Percentiles rank a stretch among this genome's conserved stretches.
phyloP scores from a whole-genome alignment of 768 basidiomycete genomes.

The Tulasnella sp. region DNA sequence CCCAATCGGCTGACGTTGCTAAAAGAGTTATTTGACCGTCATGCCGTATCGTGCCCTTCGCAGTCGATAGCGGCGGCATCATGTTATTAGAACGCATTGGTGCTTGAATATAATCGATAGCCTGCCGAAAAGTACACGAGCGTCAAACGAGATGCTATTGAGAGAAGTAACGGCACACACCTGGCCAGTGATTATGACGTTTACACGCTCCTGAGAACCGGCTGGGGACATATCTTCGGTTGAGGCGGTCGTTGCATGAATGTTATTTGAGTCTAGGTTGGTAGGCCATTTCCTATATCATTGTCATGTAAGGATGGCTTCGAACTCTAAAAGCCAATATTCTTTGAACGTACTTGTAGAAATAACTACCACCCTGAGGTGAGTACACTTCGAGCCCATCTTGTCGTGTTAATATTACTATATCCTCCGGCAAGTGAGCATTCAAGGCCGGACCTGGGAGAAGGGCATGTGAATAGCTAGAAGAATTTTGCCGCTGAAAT shows the following conservation, averaged over 20 bases:
- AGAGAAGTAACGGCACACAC: neutral
- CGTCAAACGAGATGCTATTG: too few relatives aligned
- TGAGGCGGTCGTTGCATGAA: neutral
- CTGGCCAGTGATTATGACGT: neutral
- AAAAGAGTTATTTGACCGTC: slow-evolving; percentile 7
- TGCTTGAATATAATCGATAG: slow-evolving; percentile 8
- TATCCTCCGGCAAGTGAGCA: slow-evolving; percentile 8
- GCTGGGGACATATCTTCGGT: neutral
- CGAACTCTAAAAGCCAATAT: too few relatives aligned
- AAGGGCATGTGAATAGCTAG: slow-evolving; percentile 6
- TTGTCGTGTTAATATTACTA: neutral
- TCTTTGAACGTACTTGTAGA: slow-evolving; percentile 10
- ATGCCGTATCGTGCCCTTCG: slow-evolving; percentile 6
- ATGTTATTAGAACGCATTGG: neutral
- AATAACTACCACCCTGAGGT: neutral
- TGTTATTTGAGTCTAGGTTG: too few relatives aligned
- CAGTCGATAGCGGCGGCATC: slow-evolving; percentile 2
- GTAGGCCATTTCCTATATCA: too few relatives aligned
- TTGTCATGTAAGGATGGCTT: too few relatives aligned
- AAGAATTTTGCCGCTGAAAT: neutral
- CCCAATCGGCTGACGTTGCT: neutral
- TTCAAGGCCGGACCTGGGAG: slow-evolving; percentile 7
- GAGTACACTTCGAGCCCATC: neutral
- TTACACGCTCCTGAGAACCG: neutral
- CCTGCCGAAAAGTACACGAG: slow-evolving; percentile 1